Evolutionary conservation across 805 yeast genomes (phyloP).

Genomic region (Candida argentea): DNA sequence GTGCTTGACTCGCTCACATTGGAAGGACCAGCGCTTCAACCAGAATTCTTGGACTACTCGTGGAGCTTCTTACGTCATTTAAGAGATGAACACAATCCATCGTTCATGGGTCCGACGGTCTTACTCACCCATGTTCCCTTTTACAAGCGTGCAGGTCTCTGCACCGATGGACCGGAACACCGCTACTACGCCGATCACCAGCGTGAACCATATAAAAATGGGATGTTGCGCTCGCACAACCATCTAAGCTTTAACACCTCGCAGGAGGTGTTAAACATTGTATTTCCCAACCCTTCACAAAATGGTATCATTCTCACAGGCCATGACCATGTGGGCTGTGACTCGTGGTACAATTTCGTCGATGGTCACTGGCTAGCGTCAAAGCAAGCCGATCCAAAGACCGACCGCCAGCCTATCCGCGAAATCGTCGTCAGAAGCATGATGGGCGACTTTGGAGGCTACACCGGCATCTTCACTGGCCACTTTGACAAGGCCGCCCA

Average conservation of each 20-base stretch:
- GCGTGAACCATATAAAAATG: conserved; percentile 57
- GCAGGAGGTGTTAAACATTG: conserved; percentile 56
- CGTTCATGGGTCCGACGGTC: conserved; percentile 68
- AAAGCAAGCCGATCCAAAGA: conserved; percentile 18
- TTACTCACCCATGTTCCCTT: conserved; percentile 85
- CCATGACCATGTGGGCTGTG: conserved; percentile 95
- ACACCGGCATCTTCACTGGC: conserved; percentile 78
- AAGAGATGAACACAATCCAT: conserved; percentile 32
- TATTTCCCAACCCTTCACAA: conserved; percentile 50
- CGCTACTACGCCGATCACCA: conserved; percentile 39
- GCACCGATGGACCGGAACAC: conserved; percentile 75
- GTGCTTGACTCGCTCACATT: conserved; percentile 73
- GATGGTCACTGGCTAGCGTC: conserved; percentile 52
- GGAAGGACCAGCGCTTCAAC: conserved; percentile 85
- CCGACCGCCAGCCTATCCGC: conserved; percentile 34
- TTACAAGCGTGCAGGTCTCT: conserved; percentile 70
- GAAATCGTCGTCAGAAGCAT: conserved; percentile 85
- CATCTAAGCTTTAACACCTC: conserved; percentile 63
- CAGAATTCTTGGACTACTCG: conserved; percentile 54
- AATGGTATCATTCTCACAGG: conserved; percentile 85
- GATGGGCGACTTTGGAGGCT: conserved; percentile 96
- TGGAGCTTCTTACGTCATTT: conserved; percentile 65
- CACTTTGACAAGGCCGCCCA: conserved; percentile 33
- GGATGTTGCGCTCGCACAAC: conserved; percentile 73
- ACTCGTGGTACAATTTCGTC: conserved; percentile 44